Evolutionary conservation across 305 asterid genomes (phyloP).

Genomic region (Fraxinus sp.): DNA sequence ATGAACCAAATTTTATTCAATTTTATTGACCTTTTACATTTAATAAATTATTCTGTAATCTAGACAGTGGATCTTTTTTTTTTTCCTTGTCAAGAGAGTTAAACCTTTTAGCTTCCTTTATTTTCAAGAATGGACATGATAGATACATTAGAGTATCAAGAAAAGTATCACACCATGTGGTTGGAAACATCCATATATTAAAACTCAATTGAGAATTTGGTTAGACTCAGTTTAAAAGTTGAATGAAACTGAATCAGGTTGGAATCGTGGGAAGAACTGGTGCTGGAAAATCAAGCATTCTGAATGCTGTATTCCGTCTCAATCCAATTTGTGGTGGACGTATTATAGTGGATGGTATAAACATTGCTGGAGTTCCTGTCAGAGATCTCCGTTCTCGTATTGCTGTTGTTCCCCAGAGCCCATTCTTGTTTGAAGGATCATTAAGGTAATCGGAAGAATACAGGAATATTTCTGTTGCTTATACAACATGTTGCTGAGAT

Average conservation of each 20-base stretch:
- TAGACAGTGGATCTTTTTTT: neutral
- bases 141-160: neutral
- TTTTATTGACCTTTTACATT: neutral
- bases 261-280: slow-evolving; percentile 97
- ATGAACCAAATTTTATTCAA: neutral
- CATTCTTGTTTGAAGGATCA: slow-evolving; percentile 91
- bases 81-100: neutral
- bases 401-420: slow-evolving; percentile 87
- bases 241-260: slow-evolving; percentile 47
- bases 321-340: slow-evolving; percentile 62
- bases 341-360: slow-evolving; percentile 63
- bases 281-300: slow-evolving; percentile 93
- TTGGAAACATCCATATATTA: neutral
- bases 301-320: slow-evolving; percentile 81
- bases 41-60: neutral
- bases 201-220: neutral
- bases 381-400: slow-evolving; percentile 76
- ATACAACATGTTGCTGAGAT: neutral
- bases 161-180: neutral
- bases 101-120: neutral
- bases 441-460: slow-evolving; percentile 52
- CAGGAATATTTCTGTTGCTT: neutral
- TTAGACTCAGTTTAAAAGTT: neutral
- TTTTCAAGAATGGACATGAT: neutral
- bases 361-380: slow-evolving; percentile 54